A percentile compares a stretch with the other conserved stretches of the same genome.
These are phyloP conservation scores for Aspergillus pseudoglaucus DNA, from an alignment of 2,329 filamentous ascomycete species.

Conservation along the genomic window DNA sequence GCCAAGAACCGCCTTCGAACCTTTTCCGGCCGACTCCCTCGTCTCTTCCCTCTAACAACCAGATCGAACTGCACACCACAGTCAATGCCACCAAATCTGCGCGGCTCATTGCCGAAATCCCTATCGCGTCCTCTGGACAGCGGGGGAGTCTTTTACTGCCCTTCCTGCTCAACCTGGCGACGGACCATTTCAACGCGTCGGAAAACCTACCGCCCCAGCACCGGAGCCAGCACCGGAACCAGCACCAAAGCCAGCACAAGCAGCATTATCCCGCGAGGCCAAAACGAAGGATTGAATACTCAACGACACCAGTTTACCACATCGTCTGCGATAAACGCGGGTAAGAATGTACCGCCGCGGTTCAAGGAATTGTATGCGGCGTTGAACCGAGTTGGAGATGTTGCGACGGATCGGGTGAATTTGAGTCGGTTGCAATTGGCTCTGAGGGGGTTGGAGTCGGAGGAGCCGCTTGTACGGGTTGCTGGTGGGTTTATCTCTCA, in stretches of 20 bases:
- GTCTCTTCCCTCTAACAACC: conserved; percentile 10
- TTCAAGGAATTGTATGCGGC: conserved; percentile 50
- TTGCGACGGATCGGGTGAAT: conserved; percentile 52
- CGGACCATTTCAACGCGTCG: conserved; percentile 22
- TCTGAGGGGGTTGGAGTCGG: conserved; percentile 50
- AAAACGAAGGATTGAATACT: background rate
- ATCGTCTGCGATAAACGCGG: conserved; percentile 48
- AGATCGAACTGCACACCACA: conserved; percentile 2
- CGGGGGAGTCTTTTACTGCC: conserved; percentile 30
- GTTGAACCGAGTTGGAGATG: conserved; percentile 45
- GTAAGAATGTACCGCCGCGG: conserved; percentile 46
- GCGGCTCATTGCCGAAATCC: conserved; percentile 29
- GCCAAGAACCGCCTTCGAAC: conserved; percentile 12
- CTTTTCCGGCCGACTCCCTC: conserved; percentile 3
- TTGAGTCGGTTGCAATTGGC: conserved; percentile 55
- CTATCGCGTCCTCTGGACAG: conserved; percentile 22
- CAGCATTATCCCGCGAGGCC: conserved; percentile 6
- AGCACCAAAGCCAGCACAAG: conserved; percentile 3
- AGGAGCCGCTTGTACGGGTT: conserved; percentile 49
- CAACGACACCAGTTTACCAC: conserved; percentile 40
- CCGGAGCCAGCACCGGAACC: too few species aligned
- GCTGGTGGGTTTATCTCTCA: conserved; percentile 38
- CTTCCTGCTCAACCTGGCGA: conserved; percentile 35
- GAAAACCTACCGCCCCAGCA: conserved; percentile 9
- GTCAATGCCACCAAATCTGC: conserved; percentile 36